These are phyloP conservation scores for Apiospora kogelbergensis DNA, from an alignment of 2,329 filamentous ascomycete species.

Conservation along the genomic window DNA sequence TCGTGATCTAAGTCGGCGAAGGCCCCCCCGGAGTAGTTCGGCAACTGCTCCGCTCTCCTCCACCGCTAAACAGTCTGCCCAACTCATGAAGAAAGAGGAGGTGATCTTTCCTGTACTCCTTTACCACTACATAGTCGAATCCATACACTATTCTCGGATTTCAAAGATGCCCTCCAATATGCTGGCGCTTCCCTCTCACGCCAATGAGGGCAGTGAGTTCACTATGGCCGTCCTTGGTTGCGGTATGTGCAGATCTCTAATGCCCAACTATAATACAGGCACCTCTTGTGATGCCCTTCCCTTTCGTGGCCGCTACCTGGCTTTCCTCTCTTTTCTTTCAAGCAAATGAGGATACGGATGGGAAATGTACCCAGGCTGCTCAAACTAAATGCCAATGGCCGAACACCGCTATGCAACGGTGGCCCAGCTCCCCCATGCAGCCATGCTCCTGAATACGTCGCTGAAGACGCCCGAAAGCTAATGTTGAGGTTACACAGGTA, in stretches of 20 bases:
- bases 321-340: background rate
- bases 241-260: conserved; percentile 45
- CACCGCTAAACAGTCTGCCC: background rate
- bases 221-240: conserved; percentile 82
- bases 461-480: conserved; percentile 15
- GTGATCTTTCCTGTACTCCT: background rate
- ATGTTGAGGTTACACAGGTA: conserved; percentile 50
- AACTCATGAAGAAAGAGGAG: background rate
- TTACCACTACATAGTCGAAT: background rate
- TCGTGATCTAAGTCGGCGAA: conserved; percentile 5
- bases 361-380: background rate
- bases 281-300: background rate
- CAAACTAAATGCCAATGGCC: background rate
- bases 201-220: conserved; percentile 45
- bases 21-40: background rate
- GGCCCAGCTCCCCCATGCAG: background rate
- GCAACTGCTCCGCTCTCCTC: background rate
- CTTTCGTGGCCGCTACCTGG: background rate
- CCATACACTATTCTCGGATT: background rate
- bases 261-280: background rate
- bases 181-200: conserved; percentile 31
- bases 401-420: too few relatives aligned
- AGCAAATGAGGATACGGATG: background rate
- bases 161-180: conserved; percentile 17
- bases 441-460: background rate